A percentile compares a stretch with the other conserved stretches of the same genome.
Conservation (phyloP, 148 eudicot species). For the Diospyros lotus region DNA sequence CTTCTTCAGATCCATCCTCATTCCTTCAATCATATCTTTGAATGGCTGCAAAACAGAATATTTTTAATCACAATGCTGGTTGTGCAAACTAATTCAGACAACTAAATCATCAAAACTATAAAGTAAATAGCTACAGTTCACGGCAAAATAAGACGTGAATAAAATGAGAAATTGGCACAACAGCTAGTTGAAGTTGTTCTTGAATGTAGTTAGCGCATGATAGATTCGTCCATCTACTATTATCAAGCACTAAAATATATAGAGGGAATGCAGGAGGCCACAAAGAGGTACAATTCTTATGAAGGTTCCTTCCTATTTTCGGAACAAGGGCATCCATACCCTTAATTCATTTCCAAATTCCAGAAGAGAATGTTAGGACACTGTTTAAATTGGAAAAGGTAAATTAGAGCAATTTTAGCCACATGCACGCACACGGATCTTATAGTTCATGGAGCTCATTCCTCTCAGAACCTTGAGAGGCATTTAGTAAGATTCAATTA, state of each 20-base stretch:
- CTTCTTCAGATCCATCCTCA: conserved; percentile 86
- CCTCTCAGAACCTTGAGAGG: too few relatives aligned
- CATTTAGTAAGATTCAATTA: too few relatives aligned
- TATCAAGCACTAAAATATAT: not conserved
- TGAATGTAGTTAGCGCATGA: not conserved
- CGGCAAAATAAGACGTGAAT: not conserved
- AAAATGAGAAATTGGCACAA: not conserved
- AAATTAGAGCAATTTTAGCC: too few relatives aligned
- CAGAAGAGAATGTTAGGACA: too few relatives aligned
- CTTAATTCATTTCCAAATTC: too few relatives aligned
- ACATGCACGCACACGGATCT: too few relatives aligned
- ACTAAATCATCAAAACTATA: not conserved
- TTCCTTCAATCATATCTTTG: conserved; percentile 98
- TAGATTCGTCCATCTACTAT: not conserved
- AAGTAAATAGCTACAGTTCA: not conserved
- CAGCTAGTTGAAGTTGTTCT: not conserved
- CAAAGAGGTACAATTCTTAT: not conserved
- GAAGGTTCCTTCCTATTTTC: too few relatives aligned
- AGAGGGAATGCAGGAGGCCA: not conserved
- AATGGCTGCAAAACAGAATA: conserved; percentile 59
- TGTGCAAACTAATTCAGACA: not conserved
- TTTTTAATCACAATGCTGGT: not conserved
- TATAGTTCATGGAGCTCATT: too few relatives aligned
- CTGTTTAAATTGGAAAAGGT: too few relatives aligned
- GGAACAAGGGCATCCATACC: too few relatives aligned